These are phyloP conservation scores for Pelargonium citronellum DNA, from an alignment of 441 rosid species.

Conservation along the genomic window DNA sequence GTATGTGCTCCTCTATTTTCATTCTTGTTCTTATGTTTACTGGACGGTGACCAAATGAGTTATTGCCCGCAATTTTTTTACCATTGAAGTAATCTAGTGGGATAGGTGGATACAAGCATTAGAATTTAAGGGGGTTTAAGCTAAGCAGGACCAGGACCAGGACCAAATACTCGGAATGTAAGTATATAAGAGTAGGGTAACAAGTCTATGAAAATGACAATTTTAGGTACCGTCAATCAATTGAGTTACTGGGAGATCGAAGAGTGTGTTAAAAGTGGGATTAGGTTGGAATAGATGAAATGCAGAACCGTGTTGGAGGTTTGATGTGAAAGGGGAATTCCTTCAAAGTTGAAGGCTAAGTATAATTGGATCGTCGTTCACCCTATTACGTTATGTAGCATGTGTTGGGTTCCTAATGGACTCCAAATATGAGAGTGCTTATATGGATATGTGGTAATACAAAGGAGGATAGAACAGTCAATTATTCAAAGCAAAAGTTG, in stretches of 20 bases:
- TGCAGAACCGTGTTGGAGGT: background rate
- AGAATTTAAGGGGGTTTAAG: background rate
- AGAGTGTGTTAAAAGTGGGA: background rate
- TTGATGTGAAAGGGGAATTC: background rate
- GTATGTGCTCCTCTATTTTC: constrained; percentile 38
- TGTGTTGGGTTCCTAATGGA: no score
- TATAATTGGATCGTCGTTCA: background rate
- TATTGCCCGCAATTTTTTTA: background rate
- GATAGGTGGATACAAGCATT: no score
- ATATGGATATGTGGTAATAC: no score
- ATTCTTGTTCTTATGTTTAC: background rate
- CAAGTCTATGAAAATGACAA: background rate
- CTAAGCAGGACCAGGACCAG: constrained; percentile 5
- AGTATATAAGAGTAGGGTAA: background rate
- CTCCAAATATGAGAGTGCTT: no score
- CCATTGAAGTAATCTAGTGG: background rate
- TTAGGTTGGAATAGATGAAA: background rate
- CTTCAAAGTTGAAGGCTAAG: background rate
- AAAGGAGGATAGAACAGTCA: no score
- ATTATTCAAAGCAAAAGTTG: no score
- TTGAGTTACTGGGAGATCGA: background rate
- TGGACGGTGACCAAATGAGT: background rate
- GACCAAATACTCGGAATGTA: background rate
- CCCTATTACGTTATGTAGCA: no score
- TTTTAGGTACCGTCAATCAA: background rate